phyloP scores from a whole-genome alignment of 148 eudicot genomes.

The Rhododendron ferrugineum region DNA sequence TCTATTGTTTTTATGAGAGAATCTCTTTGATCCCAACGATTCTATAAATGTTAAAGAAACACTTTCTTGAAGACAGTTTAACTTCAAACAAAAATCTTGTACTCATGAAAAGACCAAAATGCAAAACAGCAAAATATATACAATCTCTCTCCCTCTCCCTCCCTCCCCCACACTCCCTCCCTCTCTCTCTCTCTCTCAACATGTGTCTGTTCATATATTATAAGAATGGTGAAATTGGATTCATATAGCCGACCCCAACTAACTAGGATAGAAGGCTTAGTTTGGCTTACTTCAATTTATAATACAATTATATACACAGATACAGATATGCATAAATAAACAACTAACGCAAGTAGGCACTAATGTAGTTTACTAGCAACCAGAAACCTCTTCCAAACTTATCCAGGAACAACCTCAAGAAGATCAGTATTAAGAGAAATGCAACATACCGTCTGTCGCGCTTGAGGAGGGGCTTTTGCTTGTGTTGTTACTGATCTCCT shows the following conservation, averaged over 20 bases:
- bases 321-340: neutral
- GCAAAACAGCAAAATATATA: neutral
- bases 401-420: neutral
- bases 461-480: constrained; percentile 62
- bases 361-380: neutral
- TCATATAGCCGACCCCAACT: neutral
- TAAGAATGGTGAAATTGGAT: neutral
- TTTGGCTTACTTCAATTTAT: neutral
- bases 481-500: constrained; percentile 45
- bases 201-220: neutral
- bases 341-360: neutral
- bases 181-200: neutral
- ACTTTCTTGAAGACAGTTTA: neutral
- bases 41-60: neutral
- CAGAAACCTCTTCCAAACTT: neutral
- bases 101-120: neutral
- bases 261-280: neutral
- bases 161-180: neutral
- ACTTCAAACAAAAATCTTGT: neutral
- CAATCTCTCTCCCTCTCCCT: too few species aligned
- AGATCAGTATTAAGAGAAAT: neutral
- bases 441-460: constrained; percentile 45
- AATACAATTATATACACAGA: neutral
- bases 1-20: too few species aligned
- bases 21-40: neutral